Evolutionary conservation across 305 asterid species (phyloP), one percentile per base, ranked within the genome.

Genomic region (Fraxinus sp.): DNA sequence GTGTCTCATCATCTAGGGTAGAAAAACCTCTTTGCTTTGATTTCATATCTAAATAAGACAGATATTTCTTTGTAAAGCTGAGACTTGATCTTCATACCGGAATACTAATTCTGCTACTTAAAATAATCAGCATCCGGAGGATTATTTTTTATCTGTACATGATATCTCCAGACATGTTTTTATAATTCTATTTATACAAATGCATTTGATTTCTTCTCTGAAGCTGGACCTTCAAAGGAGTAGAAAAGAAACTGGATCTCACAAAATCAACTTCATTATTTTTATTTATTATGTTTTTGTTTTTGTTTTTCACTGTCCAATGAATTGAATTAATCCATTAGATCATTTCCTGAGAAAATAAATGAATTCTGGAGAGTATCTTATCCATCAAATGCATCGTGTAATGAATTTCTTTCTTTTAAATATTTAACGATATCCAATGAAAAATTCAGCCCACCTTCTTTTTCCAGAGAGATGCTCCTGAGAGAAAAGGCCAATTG

Each of bases 401-500:
- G 37, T 28, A 9, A 68, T 9, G 37, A 28, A 13, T 68, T 68
- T 68, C 74, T 68, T 68, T 26, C 37, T 68, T 35, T 10, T 36
- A 59, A 55, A 44, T 59, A 3, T 9, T 68, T 68, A 68, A 68
- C 13, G 20, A 7, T 28, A 68, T 68, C 7, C 74, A 68, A 22
- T 10, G 5, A 59, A 59, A 78, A 83, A 75, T 79, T 46, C 81
- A 78, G 77, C 88, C 78, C 82, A 87, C 92, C 92, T 79, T 86
- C 86, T 57, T 77, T 85, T 66, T 86, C 88, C 68, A 86, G 81
- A 66, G 89, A 84, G 82, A 88, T 74, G 81, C 81, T 81, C 84
- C 89, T 84, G 5, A 89, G 86, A 84, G 92, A 89, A 71, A 89
- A 86, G 62, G 88, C 91, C 82, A 89, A 85, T 89, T 89, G 92